A percentile compares a stretch with the other conserved stretches of the same genome.
phyloP scores from a whole-genome alignment of 1,284 basidiomycete genomes.

The Cryptococcus amylolentus region DNA sequence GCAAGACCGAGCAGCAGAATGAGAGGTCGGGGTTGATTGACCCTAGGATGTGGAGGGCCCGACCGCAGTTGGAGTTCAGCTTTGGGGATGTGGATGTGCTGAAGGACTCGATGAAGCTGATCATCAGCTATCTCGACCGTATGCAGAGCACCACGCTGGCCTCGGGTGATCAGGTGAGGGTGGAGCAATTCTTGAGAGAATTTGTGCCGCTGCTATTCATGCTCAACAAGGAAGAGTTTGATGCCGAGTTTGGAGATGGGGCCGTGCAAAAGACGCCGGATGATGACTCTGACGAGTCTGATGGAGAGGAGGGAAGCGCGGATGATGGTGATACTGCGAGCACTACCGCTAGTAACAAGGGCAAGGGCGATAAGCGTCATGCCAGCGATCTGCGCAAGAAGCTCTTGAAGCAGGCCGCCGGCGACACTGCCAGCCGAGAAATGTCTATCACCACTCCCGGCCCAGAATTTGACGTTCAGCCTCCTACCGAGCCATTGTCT shows the following conservation, averaged over 20 bases:
- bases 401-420: constrained; percentile 59
- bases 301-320: constrained; percentile 36
- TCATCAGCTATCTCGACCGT: constrained; percentile 86
- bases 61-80: constrained; percentile 72
- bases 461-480: constrained; percentile 29
- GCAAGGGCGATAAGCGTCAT: constrained; percentile 43
- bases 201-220: constrained; percentile 83
- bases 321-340: constrained; percentile 53
- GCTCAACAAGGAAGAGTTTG: constrained; percentile 71
- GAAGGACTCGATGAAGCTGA: constrained; percentile 83
- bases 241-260: constrained; percentile 63
- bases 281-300: constrained; percentile 51
- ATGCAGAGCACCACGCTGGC: constrained; percentile 66
- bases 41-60: constrained; percentile 36
- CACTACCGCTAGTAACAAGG: constrained; percentile 38
- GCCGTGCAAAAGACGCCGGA: constrained; percentile 67
- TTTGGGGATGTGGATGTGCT: constrained; percentile 77
- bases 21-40: constrained; percentile 72
- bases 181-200: constrained; percentile 78
- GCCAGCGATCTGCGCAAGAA: constrained; percentile 72
- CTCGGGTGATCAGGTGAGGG: constrained; percentile 69
- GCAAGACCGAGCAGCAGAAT: constrained; percentile 69
- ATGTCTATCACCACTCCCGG: constrained; percentile 47
- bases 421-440: constrained; percentile 63
- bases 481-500: constrained; percentile 11